These are phyloP conservation scores for Lantana camara DNA, from an alignment of 257 asterid species.

Conservation along the genomic window DNA sequence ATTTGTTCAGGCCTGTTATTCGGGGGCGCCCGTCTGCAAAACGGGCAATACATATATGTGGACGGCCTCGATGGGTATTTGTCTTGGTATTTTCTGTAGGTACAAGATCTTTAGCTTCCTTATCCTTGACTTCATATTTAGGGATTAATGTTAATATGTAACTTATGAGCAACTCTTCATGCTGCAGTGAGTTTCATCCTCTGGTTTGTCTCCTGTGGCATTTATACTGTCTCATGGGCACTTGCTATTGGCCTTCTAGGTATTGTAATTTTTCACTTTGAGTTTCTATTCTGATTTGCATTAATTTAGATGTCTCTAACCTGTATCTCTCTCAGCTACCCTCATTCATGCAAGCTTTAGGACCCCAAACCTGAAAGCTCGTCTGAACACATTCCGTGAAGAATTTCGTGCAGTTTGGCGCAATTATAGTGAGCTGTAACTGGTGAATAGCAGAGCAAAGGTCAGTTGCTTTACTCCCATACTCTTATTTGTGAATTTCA, in stretches of 20 bases:
- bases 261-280: conserved; percentile 36
- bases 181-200: conserved; percentile 75
- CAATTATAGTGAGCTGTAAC: conserved; percentile 86
- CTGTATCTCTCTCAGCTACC: conserved; percentile 53
- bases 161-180: conserved; percentile 8
- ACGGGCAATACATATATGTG: conserved; percentile 83
- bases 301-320: conserved; percentile 17
- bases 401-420: conserved; percentile 99
- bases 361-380: conserved; percentile 97
- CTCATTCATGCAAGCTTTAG: conserved; percentile 87
- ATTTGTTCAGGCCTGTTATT: conserved; percentile 78
- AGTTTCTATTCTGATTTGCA: conserved; percentile 14
- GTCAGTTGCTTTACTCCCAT: conserved; percentile 38
- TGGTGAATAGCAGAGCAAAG: conserved; percentile 25
- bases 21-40: conserved; percentile 96
- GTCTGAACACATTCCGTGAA: conserved; percentile 93
- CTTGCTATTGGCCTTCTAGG: conserved; percentile 75
- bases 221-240: conserved; percentile 66
- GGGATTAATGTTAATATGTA: conserved; percentile 14
- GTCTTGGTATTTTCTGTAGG: conserved; percentile 63
- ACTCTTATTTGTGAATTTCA: background rate
- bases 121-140: background rate
- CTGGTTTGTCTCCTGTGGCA: conserved; percentile 87
- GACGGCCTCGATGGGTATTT: conserved; percentile 93
- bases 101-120: conserved; percentile 30